Percentiles rank a stretch among this genome's conserved stretches.
Conservation (phyloP, 78 protist species). For the Dictyostelium discoideum region DNA sequence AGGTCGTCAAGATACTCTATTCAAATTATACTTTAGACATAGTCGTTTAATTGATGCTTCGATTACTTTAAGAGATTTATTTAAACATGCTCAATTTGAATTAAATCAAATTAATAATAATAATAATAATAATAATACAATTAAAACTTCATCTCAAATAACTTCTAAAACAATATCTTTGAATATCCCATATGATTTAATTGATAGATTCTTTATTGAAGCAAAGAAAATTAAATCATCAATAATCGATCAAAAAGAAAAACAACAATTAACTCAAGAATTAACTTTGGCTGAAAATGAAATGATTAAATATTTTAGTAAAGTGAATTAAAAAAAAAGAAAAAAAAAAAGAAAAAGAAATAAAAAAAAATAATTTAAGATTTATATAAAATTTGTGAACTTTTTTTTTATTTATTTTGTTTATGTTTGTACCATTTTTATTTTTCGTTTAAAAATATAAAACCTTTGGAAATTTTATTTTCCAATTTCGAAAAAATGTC, state of each 20-base stretch:
- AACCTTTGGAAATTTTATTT: no score
- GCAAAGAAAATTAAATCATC: neutral
- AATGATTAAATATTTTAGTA: neutral
- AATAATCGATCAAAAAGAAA: neutral
- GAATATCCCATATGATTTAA: constrained; percentile 12
- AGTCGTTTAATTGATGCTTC: constrained; percentile 15
- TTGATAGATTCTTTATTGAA: constrained; percentile 21
- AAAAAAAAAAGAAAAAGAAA: neutral
- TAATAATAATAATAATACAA: no score
- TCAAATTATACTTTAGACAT: constrained; percentile 36
- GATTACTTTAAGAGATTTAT: neutral
- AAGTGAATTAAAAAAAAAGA: neutral
- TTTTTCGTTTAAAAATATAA: no score
- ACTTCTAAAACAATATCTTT: neutral
- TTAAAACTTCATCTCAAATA: neutral
- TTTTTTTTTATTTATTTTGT: no score
- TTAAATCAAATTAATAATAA: neutral
- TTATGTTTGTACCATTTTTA: no score
- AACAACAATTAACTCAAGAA: neutral
- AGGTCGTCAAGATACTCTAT: neutral
- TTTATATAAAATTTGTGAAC: neutral
- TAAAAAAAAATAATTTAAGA: neutral
- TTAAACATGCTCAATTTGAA: neutral
- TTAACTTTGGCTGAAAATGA: neutral
- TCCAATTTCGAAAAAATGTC: neutral